Conservation (phyloP, 805 yeast genomes). For the Naumovozyma dairenensis region DNA sequence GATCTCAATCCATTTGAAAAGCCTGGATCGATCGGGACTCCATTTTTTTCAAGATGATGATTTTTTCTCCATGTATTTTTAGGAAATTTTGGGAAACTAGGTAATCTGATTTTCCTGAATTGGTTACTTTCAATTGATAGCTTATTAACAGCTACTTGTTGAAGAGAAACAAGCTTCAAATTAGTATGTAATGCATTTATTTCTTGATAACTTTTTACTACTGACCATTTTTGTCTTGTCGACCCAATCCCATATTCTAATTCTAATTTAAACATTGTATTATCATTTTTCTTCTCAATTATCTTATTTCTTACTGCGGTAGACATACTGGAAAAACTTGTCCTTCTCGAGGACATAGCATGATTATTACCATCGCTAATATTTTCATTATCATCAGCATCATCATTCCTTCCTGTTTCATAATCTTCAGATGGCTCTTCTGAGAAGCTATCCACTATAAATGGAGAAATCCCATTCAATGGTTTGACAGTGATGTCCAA, state of each 20-base stretch:
- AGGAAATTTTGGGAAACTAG: slow-evolving; percentile 23
- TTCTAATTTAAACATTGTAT: slow-evolving; percentile 43
- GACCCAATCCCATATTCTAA: slow-evolving; percentile 87
- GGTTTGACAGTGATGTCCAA: slow-evolving; percentile 49
- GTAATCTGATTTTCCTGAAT: slow-evolving; percentile 18
- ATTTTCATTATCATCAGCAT: slow-evolving; percentile 29
- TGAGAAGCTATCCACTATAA: too few species aligned
- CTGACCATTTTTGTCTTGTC: slow-evolving; percentile 68
- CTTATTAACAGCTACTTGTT: slow-evolving; percentile 29
- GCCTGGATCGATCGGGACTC: background rate
- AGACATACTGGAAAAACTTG: background rate
- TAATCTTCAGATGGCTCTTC: background rate
- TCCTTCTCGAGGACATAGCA: background rate
- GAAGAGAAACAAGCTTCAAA: slow-evolving; percentile 46
- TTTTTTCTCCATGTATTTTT: slow-evolving; percentile 8
- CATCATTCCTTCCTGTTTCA: slow-evolving; percentile 27
- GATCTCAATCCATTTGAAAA: slow-evolving; percentile 1
- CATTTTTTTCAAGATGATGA: slow-evolving; percentile 1
- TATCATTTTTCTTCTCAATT: slow-evolving; percentile 1
- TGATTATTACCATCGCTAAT: slow-evolving; percentile 19
- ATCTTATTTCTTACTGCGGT: background rate
- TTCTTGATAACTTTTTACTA: slow-evolving; percentile 63
- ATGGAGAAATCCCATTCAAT: slow-evolving; percentile 27
- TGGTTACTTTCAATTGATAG: slow-evolving; percentile 21
- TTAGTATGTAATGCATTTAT: slow-evolving; percentile 61